A percentile compares a stretch with the other conserved stretches of the same genome.
Conservation (phyloP, 2,329 filamentous ascomycete species). For the Arthrobotrys megalospora region DNA sequence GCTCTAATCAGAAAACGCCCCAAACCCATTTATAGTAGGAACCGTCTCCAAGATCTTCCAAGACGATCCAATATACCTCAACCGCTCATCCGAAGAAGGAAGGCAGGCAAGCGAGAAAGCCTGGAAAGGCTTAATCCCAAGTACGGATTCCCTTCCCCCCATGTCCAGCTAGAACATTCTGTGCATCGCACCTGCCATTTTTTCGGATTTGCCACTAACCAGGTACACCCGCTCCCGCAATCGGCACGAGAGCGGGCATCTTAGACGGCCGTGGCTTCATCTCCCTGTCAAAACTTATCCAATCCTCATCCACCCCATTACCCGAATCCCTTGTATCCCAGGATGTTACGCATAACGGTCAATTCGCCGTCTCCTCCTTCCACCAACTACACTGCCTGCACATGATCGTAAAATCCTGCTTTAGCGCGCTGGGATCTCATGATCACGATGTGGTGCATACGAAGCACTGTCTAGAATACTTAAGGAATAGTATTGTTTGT, state of each 20-base stretch:
- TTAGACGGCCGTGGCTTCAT: slow-evolving; percentile 56
- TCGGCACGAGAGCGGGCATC: neutral
- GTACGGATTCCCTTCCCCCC: slow-evolving; percentile 9
- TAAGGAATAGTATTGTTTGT: slow-evolving; percentile 68
- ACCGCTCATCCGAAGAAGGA: slow-evolving; percentile 40
- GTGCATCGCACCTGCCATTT: neutral
- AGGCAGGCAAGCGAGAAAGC: slow-evolving; percentile 45
- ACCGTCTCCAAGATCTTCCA: slow-evolving; percentile 35
- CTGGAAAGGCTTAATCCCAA: slow-evolving; percentile 49
- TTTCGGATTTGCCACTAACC: slow-evolving; percentile 1
- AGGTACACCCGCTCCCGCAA: neutral
- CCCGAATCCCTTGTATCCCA: slow-evolving; percentile 22
- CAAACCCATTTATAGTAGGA: slow-evolving; percentile 36
- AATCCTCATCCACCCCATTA: slow-evolving; percentile 31
- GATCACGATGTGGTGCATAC: slow-evolving; percentile 67
- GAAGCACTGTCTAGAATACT: slow-evolving; percentile 68
- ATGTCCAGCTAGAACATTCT: neutral
- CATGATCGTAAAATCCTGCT: slow-evolving; percentile 66
- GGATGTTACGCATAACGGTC: slow-evolving; percentile 32
- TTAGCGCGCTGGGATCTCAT: slow-evolving; percentile 62
- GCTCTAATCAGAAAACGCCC: slow-evolving; percentile 2
- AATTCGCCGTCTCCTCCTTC: slow-evolving; percentile 65
- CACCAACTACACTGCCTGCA: slow-evolving; percentile 68
- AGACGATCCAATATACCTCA: slow-evolving; percentile 49
- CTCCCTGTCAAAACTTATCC: slow-evolving; percentile 44